Evolutionary conservation across 495 filamentous ascomycete species (phyloP).

Genomic region (Hyaloscypha variabilis): DNA sequence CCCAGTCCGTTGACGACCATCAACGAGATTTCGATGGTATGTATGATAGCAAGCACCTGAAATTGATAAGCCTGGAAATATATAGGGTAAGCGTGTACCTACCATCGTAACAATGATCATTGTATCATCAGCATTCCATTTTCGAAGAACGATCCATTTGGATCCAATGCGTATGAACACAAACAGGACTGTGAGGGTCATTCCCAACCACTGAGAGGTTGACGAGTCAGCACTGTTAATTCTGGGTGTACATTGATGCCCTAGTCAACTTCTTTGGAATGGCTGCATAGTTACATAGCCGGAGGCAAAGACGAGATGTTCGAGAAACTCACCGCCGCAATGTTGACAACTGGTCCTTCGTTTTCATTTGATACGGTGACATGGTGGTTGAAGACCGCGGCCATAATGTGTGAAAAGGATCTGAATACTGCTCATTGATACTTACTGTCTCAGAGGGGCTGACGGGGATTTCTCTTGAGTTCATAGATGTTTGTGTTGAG

Average conservation of each 20-base stretch:
- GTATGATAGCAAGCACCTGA: slow-evolving; percentile 17
- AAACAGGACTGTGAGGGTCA: slow-evolving; percentile 1
- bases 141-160: slow-evolving; percentile 6
- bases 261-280: too few species aligned
- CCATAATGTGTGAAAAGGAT: too few species aligned
- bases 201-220: slow-evolving; percentile 13
- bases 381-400: too few species aligned
- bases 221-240: neutral
- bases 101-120: slow-evolving; percentile 12
- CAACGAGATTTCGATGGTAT: slow-evolving; percentile 22
- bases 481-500: too few species aligned
- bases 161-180: slow-evolving; percentile 1
- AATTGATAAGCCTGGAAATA: neutral
- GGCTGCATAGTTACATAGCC: too few species aligned
- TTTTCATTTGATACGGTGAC: neutral
- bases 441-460: too few species aligned
- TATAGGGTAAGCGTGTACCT: neutral
- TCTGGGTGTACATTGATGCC: too few species aligned
- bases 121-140: slow-evolving; percentile 8
- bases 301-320: too few species aligned
- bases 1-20: slow-evolving; percentile 14
- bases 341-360: slow-evolving; percentile 5
- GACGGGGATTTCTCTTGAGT: too few species aligned
- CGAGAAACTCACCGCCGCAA: too few species aligned
- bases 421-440: too few species aligned